These are phyloP conservation scores for Dothidotthia symphoricarpi DNA, from an alignment of 2,329 filamentous ascomycete genomes.

Conservation along the genomic window DNA sequence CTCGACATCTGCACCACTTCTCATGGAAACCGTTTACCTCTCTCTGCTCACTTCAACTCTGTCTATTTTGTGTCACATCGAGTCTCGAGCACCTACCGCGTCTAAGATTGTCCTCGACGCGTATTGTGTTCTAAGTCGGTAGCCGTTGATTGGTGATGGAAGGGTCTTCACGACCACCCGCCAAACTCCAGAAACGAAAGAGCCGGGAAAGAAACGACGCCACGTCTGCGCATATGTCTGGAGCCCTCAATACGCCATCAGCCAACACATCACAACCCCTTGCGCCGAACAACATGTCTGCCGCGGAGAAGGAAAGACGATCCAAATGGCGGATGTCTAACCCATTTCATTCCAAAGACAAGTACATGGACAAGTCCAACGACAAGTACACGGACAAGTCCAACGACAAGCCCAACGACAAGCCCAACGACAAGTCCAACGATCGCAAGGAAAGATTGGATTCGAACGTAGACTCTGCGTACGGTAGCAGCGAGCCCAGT, in stretches of 20 bases:
- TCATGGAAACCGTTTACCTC: neutral
- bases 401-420: conserved; percentile 33
- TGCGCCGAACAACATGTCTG: conserved; percentile 18
- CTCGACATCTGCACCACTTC: neutral
- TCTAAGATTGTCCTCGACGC: neutral
- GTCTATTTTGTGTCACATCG: too few relatives aligned
- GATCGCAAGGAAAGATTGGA: conserved; percentile 14
- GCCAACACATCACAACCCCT: conserved; percentile 20
- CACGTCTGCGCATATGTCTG: conserved; percentile 18
- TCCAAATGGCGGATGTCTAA: conserved; percentile 41
- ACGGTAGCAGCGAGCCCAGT: conserved; percentile 35
- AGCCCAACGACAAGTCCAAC: conserved; percentile 11
- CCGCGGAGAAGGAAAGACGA: conserved; percentile 35
- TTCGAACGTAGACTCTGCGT: conserved; percentile 34
- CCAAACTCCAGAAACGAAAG: conserved; percentile 36
- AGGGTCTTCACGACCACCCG: conserved; percentile 21
- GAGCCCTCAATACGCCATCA: conserved; percentile 15
- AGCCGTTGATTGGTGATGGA: conserved; percentile 13
- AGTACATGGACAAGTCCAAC: conserved; percentile 22
- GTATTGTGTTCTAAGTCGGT: neutral
- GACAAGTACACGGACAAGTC: conserved; percentile 19
- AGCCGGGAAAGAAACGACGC: conserved; percentile 32
- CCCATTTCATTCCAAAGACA: conserved; percentile 39
- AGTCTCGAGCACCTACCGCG: neutral
- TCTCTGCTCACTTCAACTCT: too few relatives aligned